Conservation (phyloP, 257 asterid genomes). For the Lavandula angustifolia region DNA sequence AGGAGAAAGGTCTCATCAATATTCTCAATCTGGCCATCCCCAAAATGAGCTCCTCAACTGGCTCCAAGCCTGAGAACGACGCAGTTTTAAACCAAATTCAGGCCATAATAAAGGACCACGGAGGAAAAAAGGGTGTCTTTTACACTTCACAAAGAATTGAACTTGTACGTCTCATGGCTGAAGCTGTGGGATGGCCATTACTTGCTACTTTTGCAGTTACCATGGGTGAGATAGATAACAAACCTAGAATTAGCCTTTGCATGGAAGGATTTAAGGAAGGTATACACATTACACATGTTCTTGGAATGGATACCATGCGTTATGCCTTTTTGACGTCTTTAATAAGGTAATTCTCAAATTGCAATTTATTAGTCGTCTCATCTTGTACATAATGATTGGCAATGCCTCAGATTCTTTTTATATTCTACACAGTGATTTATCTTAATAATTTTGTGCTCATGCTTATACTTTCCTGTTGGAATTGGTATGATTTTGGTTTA, state of each 20-base stretch:
- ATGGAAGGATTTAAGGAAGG: conserved; percentile 99
- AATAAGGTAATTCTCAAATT: conserved; percentile 62
- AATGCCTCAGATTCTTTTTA: conserved; percentile 24
- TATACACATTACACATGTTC: conserved; percentile 88
- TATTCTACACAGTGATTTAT: conserved; percentile 15
- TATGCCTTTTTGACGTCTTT: conserved; percentile 92
- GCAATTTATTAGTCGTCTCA: conserved; percentile 4
- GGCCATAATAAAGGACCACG: conserved; percentile 77
- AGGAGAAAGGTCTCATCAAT: conserved; percentile 84
- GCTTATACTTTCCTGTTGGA: conserved; percentile 15
- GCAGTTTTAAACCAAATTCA: conserved; percentile 81
- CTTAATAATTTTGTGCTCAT: conserved; percentile 21
- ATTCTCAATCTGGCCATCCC: conserved; percentile 97
- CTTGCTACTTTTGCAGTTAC: conserved; percentile 98
- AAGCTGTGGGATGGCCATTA: conserved; percentile 98
- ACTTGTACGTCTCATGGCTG: conserved; percentile 93
- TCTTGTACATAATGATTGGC: conserved; percentile 24
- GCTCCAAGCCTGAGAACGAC: conserved; percentile 83
- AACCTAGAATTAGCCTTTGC: conserved; percentile 80
- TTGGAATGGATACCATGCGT: conserved; percentile 99
- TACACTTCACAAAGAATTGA: conserved; percentile 86
- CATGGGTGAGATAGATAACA: conserved; percentile 98
- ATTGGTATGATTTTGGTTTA: neutral
- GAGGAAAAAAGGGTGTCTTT: conserved; percentile 85
- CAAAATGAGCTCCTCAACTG: conserved; percentile 64